Percentiles rank a stretch among this genome's conserved stretches.
Conservation (phyloP, 257 asterid genomes). For the Solanum chilense region DNA sequence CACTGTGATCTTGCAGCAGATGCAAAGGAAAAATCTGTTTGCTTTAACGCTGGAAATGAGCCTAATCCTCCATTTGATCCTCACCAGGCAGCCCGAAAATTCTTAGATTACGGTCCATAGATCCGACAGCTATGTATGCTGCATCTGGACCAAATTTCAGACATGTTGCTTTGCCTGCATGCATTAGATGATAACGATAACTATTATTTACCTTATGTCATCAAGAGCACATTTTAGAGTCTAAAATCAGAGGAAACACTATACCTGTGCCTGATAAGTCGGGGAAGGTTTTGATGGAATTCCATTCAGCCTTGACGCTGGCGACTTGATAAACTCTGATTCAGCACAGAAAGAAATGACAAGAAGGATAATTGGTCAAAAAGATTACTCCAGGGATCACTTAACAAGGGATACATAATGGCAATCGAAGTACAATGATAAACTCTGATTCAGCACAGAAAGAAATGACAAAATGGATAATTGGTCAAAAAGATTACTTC, state of each 20-base stretch:
- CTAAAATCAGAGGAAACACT: not conserved
- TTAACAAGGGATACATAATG: not conserved
- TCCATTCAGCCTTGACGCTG: slow-evolving; percentile 87
- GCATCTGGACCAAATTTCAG: slow-evolving; percentile 91
- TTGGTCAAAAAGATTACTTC: not conserved
- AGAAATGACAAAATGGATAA: not conserved
- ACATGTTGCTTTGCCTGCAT: slow-evolving; percentile 71
- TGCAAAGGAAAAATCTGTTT: not conserved
- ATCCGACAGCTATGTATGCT: slow-evolving; percentile 80
- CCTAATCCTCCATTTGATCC: slow-evolving; percentile 12
- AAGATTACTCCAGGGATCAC: not conserved
- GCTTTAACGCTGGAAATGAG: not conserved
- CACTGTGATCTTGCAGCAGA: not conserved
- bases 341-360: not conserved
- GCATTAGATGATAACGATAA: slow-evolving; percentile 4
- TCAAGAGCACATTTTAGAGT: not conserved
- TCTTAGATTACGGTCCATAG: slow-evolving; percentile 91
- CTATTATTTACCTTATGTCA: not conserved
- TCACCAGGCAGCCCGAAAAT: slow-evolving; percentile 75
- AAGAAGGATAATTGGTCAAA: not conserved
- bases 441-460: slow-evolving; percentile 14
- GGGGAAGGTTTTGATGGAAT: slow-evolving; percentile 76
- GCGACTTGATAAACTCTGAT: slow-evolving; percentile 85
- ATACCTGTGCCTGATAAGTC: slow-evolving; percentile 97
- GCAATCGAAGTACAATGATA: not conserved